These are phyloP conservation scores for Polytolypa hystricis DNA, from an alignment of 2,329 filamentous ascomycete genomes.

Conservation along the genomic window DNA sequence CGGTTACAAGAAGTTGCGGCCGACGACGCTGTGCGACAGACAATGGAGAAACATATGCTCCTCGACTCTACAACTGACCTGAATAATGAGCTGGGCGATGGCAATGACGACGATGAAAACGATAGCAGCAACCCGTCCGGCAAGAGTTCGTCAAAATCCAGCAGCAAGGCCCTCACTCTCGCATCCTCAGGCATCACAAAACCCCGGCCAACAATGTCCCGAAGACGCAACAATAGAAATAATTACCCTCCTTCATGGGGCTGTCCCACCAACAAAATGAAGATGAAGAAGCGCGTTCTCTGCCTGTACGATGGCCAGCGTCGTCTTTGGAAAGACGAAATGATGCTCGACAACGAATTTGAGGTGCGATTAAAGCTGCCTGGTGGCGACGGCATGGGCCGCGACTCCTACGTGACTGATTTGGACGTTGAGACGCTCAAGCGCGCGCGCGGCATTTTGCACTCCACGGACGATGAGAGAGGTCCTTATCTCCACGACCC, in stretches of 20 bases:
- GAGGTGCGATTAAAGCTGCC: conserved; percentile 78
- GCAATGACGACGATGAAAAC: conserved; percentile 25
- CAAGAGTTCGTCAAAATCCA: conserved; percentile 13
- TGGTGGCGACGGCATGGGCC: conserved; percentile 75
- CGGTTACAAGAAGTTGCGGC: conserved; percentile 48
- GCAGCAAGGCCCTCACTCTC: conserved; percentile 35
- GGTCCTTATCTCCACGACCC: conserved; percentile 55
- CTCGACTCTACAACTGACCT: conserved; percentile 38
- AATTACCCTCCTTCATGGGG: conserved; percentile 94
- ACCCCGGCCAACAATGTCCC: conserved; percentile 50
- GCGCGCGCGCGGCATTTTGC: conserved; percentile 72
- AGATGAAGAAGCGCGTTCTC: conserved; percentile 93
- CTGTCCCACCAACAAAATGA: conserved; percentile 85
- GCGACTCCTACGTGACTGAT: conserved; percentile 75
- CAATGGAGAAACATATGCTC: conserved; percentile 47
- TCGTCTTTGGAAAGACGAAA: conserved; percentile 91
- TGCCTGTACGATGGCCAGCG: conserved; percentile 83
- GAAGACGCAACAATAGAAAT: conserved; percentile 78
- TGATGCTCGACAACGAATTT: conserved; percentile 94
- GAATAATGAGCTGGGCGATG: conserved; percentile 48
- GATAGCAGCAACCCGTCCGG: conserved; percentile 39
- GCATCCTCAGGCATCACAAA: conserved; percentile 52
- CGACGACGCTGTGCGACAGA: conserved; percentile 46
- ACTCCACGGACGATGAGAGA: conserved; percentile 74
- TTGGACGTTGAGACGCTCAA: conserved; percentile 83